Evolutionary conservation across 257 asterid genomes (phyloP), one percentile per base, ranked within the genome.

Genomic region (Salvia miltiorrhiza): DNA sequence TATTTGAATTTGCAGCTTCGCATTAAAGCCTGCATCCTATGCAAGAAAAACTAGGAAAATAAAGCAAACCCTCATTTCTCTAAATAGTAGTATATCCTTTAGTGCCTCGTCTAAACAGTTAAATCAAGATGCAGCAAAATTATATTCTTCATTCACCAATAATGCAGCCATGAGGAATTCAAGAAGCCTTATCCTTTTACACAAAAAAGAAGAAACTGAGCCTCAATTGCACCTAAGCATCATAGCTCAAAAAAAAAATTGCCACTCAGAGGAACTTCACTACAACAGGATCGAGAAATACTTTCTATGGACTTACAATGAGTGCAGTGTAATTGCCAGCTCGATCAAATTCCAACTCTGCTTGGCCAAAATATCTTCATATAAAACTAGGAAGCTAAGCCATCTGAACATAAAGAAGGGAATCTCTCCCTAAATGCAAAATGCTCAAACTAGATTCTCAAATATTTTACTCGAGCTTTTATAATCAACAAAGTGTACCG

Each of bases 401-500:
- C 32, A 74, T 71, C 66, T 13, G 23, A 70, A 19, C 64, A 58
- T 30, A 24, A 14, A 43, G 55, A 23, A 3, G 60, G 41, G 8
- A 52, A 17, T 33, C 8, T 41, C 57, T 39, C 56, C 48, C 43
- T 48, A 52, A 52, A 17, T 21, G 10, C 55, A 49, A 58, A 21
- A 40, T 24, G 54, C 30, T 13, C 39, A 50, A 55, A 66, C 49
- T 20, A 55, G 58, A 43, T 7, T 20, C 72, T 32, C 59, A 72
- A 48, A 14, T 5, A 44, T 32, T 19, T 47, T 16, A 28, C 39
- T 8, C 23, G 39, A 5, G 41, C 50, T 55, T 16, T 9, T 21
- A 49, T 32, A 44, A 35, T n/a, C 13, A 65, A 54, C 63, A 33
- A 84, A n/a, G n/a, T n/a, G n/a, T 23, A 52, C 2, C 33, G 1